phyloP scores from a whole-genome alignment of 257 asterid genomes.

The Ajuga chamaepitys region DNA sequence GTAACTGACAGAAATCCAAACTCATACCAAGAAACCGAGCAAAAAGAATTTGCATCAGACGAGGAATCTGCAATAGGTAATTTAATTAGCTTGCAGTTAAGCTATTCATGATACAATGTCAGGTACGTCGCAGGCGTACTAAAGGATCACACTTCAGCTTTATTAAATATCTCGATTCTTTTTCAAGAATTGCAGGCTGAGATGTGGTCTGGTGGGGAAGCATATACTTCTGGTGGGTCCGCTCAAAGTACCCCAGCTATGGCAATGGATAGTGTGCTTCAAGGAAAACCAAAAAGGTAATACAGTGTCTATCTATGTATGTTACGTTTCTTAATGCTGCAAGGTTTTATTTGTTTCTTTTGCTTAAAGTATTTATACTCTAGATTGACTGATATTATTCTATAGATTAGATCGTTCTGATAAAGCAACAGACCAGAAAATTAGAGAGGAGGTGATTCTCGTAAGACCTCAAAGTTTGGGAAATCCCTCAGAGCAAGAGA shows the following conservation, averaged over 20 bases:
- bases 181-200: slow-evolving; percentile 71
- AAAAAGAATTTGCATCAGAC: slow-evolving; percentile 23
- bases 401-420: slow-evolving; percentile 55
- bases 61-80: slow-evolving; percentile 48
- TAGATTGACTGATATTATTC: slow-evolving; percentile 22
- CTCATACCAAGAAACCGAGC: slow-evolving; percentile 14
- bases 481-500: slow-evolving; percentile 44
- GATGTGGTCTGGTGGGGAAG: slow-evolving; percentile 23
- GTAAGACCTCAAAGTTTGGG: slow-evolving; percentile 27
- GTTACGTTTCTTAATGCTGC: neutral
- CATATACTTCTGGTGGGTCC: slow-evolving; percentile 26
- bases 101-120: neutral
- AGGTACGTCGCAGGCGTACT: neutral
- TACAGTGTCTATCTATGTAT: neutral
- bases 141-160: slow-evolving; percentile 13
- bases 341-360: neutral
- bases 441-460: slow-evolving; percentile 26
- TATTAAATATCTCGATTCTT: slow-evolving; percentile 23
- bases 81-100: slow-evolving; percentile 16
- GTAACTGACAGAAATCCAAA: neutral
- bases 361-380: neutral
- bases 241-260: slow-evolving; percentile 21
- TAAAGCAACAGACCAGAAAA: slow-evolving; percentile 31
- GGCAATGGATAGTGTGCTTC: slow-evolving; percentile 41
- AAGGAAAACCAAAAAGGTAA: slow-evolving; percentile 71